Percentiles rank a stretch among this genome's conserved stretches.
Conservation (phyloP, 352 stramenopile species). For the Paralagenidium karlingii region DNA sequence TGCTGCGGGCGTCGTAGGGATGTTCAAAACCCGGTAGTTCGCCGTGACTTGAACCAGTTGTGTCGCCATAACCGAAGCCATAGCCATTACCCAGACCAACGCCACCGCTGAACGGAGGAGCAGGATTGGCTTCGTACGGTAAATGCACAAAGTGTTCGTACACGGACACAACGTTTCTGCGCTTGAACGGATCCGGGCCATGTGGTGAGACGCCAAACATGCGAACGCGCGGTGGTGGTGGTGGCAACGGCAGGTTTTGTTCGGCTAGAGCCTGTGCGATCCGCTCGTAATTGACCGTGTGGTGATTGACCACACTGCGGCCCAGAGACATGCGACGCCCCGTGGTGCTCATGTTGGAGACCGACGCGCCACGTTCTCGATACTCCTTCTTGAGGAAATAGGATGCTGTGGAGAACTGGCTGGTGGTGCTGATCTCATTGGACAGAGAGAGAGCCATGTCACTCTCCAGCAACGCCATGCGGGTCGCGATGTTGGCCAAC, state of each 20-base stretch:
- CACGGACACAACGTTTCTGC: conserved; percentile 19
- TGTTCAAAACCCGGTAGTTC: no score
- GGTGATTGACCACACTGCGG: conserved; percentile 46
- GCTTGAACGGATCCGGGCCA: conserved; percentile 36
- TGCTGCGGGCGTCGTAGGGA: no score
- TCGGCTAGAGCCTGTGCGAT: conserved; percentile 19
- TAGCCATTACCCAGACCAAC: no score
- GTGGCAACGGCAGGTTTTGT: conserved; percentile 29
- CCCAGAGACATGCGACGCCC: conserved; percentile 16
- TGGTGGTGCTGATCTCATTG: conserved; percentile 18
- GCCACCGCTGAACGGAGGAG: no score
- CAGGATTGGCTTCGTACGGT: no score
- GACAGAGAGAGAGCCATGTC: conserved; percentile 17
- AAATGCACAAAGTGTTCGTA: conserved; percentile 61
- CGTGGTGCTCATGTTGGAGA: no score
- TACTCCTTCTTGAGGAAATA: conserved; percentile 36
- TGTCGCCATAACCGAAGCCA: no score
- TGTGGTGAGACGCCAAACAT: conserved; percentile 31
- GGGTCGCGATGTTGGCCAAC: conserved; percentile 45
- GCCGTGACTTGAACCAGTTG: no score
- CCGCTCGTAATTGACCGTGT: conserved; percentile 42
- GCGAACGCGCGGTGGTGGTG: conserved; percentile 41
- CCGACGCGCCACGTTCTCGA: no score
- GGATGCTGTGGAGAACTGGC: conserved; percentile 23
- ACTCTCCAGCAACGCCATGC: conserved; percentile 42